These are phyloP conservation scores for Tulasnella sp. DNA, from an alignment of 768 basidiomycete genomes.

Conservation along the genomic window DNA sequence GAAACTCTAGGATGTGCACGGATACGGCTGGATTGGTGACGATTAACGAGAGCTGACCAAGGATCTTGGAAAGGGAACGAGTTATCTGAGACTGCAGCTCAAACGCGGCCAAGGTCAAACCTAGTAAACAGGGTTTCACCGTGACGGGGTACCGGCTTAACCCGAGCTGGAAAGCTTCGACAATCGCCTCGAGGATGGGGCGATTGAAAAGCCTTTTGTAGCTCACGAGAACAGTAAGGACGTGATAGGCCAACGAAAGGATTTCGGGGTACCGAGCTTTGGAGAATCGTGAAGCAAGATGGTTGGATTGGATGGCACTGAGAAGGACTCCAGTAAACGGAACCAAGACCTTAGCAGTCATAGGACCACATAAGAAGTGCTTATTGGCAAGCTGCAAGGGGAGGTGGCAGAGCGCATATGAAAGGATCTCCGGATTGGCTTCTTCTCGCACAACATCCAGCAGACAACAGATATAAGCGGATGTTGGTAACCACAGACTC, in stretches of 20 bases:
- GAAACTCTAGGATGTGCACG: slow-evolving; percentile 92
- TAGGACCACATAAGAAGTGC: slow-evolving; percentile 91
- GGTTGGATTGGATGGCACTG: slow-evolving; percentile 55
- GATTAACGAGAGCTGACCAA: slow-evolving; percentile 86
- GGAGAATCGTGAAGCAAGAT: slow-evolving; percentile 38
- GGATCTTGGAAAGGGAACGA: slow-evolving; percentile 69
- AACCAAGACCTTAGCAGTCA: slow-evolving; percentile 59
- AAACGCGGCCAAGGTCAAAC: slow-evolving; percentile 79
- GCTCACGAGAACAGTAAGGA: slow-evolving; percentile 79
- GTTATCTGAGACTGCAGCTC: slow-evolving; percentile 81
- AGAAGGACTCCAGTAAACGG: slow-evolving; percentile 65
- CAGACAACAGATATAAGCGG: slow-evolving; percentile 63
- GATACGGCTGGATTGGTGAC: slow-evolving; percentile 92
- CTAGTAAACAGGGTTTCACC: slow-evolving; percentile 65
- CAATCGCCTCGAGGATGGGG: slow-evolving; percentile 38
- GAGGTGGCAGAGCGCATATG: slow-evolving; percentile 86
- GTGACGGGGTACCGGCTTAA: slow-evolving; percentile 38
- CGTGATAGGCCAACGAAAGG: slow-evolving; percentile 82
- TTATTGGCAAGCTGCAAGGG: slow-evolving; percentile 92
- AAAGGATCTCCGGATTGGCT: slow-evolving; percentile 86
- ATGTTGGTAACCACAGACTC: slow-evolving; percentile 58
- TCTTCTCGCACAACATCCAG: slow-evolving; percentile 66
- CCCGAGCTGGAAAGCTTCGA: slow-evolving; percentile 42
- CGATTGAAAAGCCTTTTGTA: slow-evolving; percentile 75
- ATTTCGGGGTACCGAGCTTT: slow-evolving; percentile 66